Conservation (phyloP, 192 early-diverging fungal genomes). For the Coemansia sp. region DNA sequence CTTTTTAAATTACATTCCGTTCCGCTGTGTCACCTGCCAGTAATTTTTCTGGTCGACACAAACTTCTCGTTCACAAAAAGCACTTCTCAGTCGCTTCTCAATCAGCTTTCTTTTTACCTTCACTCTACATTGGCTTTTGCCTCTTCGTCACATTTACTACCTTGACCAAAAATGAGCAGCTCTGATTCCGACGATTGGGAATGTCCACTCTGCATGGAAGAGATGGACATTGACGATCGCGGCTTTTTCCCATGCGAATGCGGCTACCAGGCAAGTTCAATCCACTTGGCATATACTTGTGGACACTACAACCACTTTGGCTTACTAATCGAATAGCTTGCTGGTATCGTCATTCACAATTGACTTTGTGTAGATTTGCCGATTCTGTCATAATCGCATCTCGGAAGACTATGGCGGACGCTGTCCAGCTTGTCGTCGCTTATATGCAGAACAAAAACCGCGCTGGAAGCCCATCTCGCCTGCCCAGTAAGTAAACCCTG, state of each 20-base stretch:
- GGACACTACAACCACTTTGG: not conserved
- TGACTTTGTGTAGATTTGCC: slow-evolving; percentile 78
- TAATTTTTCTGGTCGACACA: not conserved
- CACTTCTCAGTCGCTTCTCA: not conserved
- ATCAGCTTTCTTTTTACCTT: not conserved
- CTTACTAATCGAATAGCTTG: not conserved
- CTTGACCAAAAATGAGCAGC: slow-evolving; percentile 39
- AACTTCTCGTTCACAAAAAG: not conserved
- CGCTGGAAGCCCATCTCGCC: slow-evolving; percentile 71
- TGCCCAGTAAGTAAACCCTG: slow-evolving; percentile 72
- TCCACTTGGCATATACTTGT: too few relatives aligned
- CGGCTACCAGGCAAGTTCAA: slow-evolving; percentile 83
- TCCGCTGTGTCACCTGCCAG: slow-evolving; percentile 3
- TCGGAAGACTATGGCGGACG: slow-evolving; percentile 88
- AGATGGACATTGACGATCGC: slow-evolving; percentile 93
- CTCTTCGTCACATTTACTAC: not conserved
- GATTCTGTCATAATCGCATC: slow-evolving; percentile 99
- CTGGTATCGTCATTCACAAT: not conserved
- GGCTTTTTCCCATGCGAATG: slow-evolving; percentile 98
- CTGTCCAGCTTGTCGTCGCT: slow-evolving; percentile 92
- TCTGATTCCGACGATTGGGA: slow-evolving; percentile 89
- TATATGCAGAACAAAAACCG: slow-evolving; percentile 83
- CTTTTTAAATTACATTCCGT: not conserved
- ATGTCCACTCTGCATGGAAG: slow-evolving; percentile 98
- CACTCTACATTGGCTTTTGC: not conserved